Evolutionary conservation across 202 grass and related monocot genomes (phyloP).

Genomic region (Schoenoplectus tabernaemontani): DNA sequence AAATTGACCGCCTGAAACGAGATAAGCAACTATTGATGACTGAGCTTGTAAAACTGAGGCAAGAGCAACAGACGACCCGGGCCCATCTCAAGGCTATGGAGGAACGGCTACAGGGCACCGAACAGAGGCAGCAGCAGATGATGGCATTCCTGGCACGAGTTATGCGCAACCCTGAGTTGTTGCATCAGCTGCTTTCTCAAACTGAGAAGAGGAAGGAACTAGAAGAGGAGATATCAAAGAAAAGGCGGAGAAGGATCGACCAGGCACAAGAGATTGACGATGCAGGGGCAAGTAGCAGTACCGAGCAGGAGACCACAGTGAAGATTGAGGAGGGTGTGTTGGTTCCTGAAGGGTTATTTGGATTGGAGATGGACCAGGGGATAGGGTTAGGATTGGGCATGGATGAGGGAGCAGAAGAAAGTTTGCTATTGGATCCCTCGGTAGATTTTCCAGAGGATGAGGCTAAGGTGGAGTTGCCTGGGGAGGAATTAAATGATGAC

Average conservation of each 20-base stretch:
- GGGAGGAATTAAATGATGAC: slow-evolving; percentile 66
- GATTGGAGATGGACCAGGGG: slow-evolving; percentile 41
- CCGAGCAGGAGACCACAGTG: slow-evolving; percentile 32
- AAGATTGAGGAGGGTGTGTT: slow-evolving; percentile 33
- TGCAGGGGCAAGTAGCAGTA: slow-evolving; percentile 27
- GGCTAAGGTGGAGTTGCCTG: slow-evolving; percentile 18
- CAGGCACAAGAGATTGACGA: slow-evolving; percentile 37
- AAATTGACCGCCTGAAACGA: slow-evolving; percentile 64
- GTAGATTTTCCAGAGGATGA: background rate
- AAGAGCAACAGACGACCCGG: slow-evolving; percentile 72
- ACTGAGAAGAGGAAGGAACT: slow-evolving; percentile 57
- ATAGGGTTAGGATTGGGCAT: slow-evolving; percentile 35
- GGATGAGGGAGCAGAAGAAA: slow-evolving; percentile 20
- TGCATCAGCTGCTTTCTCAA: slow-evolving; percentile 48
- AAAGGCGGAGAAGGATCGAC: slow-evolving; percentile 58
- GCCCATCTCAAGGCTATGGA: slow-evolving; percentile 59
- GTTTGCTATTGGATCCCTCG: slow-evolving; percentile 15
- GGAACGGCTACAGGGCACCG: slow-evolving; percentile 55
- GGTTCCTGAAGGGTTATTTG: slow-evolving; percentile 68
- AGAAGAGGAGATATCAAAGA: slow-evolving; percentile 63
- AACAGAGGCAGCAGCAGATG: slow-evolving; percentile 90
- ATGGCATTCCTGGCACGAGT: slow-evolving; percentile 73
- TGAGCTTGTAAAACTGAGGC: slow-evolving; percentile 85
- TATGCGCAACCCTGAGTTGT: slow-evolving; percentile 57
- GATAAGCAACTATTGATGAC: slow-evolving; percentile 69